phyloP scores from a whole-genome alignment of 306 rosid genomes.

The Cucurbita maxima region DNA sequence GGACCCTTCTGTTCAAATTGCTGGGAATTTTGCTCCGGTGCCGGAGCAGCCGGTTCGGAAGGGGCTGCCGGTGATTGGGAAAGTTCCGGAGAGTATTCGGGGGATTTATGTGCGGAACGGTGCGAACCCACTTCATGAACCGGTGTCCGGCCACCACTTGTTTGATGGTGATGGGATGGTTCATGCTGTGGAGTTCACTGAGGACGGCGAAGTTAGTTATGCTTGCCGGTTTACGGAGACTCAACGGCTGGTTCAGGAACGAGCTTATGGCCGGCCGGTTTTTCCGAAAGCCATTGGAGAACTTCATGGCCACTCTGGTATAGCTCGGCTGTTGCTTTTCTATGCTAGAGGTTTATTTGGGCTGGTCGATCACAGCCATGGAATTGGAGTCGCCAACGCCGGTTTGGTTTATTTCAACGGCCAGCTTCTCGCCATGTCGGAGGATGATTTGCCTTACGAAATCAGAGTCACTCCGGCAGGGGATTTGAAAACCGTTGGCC shows the following conservation, averaged over 20 bases:
- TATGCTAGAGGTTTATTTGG: slow-evolving; percentile 56
- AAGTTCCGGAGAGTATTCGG: slow-evolving; percentile 55
- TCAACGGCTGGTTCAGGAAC: slow-evolving; percentile 50
- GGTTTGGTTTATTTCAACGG: slow-evolving; percentile 70
- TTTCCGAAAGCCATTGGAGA: slow-evolving; percentile 95
- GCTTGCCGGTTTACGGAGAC: slow-evolving; percentile 87
- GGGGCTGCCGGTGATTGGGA: slow-evolving; percentile 35
- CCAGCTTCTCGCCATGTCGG: slow-evolving; percentile 65
- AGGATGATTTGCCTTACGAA: slow-evolving; percentile 75
- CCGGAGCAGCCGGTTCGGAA: slow-evolving; percentile 38
- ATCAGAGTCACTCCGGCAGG: slow-evolving; percentile 40
- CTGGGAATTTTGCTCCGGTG: slow-evolving; percentile 90
- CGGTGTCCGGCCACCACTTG: slow-evolving; percentile 79
- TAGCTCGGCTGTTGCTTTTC: slow-evolving; percentile 63
- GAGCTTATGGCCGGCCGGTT: slow-evolving; percentile 47
- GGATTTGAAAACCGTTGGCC: slow-evolving; percentile 56
- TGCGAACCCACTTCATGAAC: slow-evolving; percentile 79
- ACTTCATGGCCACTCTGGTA: slow-evolving; percentile 92
- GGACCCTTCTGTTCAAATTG: slow-evolving; percentile 78
- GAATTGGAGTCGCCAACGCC: slow-evolving; percentile 94
- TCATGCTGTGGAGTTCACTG: slow-evolving; percentile 51
- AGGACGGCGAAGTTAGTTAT: slow-evolving; percentile 37
- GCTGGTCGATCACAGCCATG: slow-evolving; percentile 47
- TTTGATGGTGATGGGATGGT: slow-evolving; percentile 99
- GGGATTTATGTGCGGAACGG: slow-evolving; percentile 89